A percentile compares a stretch with the other conserved stretches of the same genome.
phyloP scores from a whole-genome alignment of 202 grass and related monocot species.

The Musa balbisiana region DNA sequence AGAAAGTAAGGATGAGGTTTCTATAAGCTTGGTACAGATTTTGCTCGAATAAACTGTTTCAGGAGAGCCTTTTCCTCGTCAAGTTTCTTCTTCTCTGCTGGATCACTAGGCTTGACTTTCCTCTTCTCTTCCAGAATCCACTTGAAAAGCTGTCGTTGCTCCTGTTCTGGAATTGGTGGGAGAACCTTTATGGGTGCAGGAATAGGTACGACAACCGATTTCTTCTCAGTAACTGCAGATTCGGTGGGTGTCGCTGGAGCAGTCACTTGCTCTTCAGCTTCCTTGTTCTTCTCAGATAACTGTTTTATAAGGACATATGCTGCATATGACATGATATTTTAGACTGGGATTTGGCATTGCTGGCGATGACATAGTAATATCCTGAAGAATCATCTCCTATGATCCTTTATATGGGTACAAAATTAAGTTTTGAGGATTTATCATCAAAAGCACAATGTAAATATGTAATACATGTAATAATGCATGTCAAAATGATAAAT shows the following conservation, averaged over 20 bases:
- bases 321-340: conserved; percentile 35
- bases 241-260: conserved; percentile 1
- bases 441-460: background rate
- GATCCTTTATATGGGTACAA: background rate
- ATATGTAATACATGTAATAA: no score
- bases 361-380: background rate
- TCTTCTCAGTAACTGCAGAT: conserved; percentile 22
- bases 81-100: conserved; percentile 70
- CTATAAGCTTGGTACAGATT: conserved; percentile 47
- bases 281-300: conserved; percentile 33
- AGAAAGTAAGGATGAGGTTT: background rate
- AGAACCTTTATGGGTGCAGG: conserved; percentile 32
- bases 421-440: background rate
- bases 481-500: background rate
- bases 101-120: conserved; percentile 52
- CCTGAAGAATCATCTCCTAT: background rate
- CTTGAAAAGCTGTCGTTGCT: conserved; percentile 61
- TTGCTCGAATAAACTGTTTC: conserved; percentile 62
- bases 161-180: conserved; percentile 63
- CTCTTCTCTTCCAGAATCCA: conserved; percentile 97
- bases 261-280: conserved; percentile 27
- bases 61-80: conserved; percentile 85
- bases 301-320: conserved; percentile 57
- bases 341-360: background rate
- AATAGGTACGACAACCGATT: conserved; percentile 6